Base-by-base conservation (phyloP, 192 early-diverging fungal genomes). In the Mortierella claussenii region DNA sequence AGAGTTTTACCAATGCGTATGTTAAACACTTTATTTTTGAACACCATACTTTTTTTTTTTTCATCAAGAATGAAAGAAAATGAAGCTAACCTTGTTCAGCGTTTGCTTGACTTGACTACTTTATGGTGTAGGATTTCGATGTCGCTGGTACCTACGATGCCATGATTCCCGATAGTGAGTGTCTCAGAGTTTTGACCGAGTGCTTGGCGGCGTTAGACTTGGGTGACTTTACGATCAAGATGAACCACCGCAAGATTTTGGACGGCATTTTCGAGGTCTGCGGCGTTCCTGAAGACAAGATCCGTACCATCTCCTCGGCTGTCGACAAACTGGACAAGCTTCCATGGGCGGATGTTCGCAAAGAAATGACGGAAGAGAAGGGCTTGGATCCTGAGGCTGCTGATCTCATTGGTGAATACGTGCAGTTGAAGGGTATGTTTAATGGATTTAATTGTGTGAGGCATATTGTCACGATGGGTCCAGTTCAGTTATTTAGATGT, bases 321-420 rank as follows among this genome's bases (percentile, higher is more conserved):
- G 95, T 99, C 8, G 97, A 99, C 79, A 99, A 99, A 83, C 86
- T 99, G 13, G 97, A 99, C 83, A 99, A 99, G 82, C 79, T 90
- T 79, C 87, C 97, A 32, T 99, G 97, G 97, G 87, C 81, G 15
- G 97, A 98, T 9, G 97, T 99, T 4, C 89, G 87, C 56, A 89
- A 90, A 53, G 97, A 99, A 79, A 98, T 99, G 97, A 87, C 86
- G 6, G 88, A 89, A 50, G 95, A 98, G 44, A 98, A 98, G 87
- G 95, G 94, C 1, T 85, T 99, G 37, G 85, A 81, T 23, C 86
- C 79, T 32, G 81, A 68, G 24, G 88, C 89, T 47, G 97, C 97
- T 0, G 97, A 99, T 79, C 83, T 85, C 3, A 99, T 99, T 82
- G 97, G 96, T 17, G 84, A 90, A 79, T 99, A 95, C 58, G 96